Base-by-base conservation (phyloP, 768 basidiomycete genomes). In the Myochromella boudieri region DNA sequence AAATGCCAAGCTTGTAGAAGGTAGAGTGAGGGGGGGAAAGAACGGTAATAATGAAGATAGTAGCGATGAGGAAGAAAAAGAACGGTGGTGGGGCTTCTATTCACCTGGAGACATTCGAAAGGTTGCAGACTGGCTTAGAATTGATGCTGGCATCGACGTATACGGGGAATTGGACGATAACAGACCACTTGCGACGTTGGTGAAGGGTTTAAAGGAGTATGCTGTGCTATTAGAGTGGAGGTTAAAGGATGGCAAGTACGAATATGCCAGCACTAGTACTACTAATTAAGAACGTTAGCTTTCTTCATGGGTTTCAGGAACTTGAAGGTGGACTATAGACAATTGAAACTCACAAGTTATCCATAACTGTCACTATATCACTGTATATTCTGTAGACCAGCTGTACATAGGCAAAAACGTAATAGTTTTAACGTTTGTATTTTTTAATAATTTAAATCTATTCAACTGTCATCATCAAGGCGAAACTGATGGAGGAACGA, bases 51-150 rank as follows among this genome's bases (percentile, higher is more conserved):
- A n/a, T n/a, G 17, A 24, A 36, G 53, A 42, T 12, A 24, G 61
- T 3, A 58, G 62, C 9, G 68, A 66, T 3, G 74, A 75, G 2
- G 62, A 67, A 3, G 68, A 68, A 9, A 65, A 57, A 2, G 77
- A 82, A 43, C 68, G 67, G n/a, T 91, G 89, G 89, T 90, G 87
- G 85, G 85, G 76, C 10, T 83, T 91, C 64, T 77, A 74, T 68
- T 72, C 85, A 7, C 78, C 82, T 1, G 67, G 67, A 28, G 86
- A 90, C 48, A 81, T 91, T 48, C 59, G 64, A 42, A 83, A 79
- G 59, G 63, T 90, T 17, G 80, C 81, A 2, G 74, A 81, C 41
- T 91, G 85, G 85, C 66, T 88, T 25, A 68, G 71, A 32, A 68
- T 73, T 55, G 78, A 77, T 60, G 68, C 72, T 40, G 71, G 65